A percentile compares a stretch with the other conserved stretches of the same genome.
phyloP scores from a whole-genome alignment of 345 rosid species.

The rapeseed (Brassica napus) region DNA sequence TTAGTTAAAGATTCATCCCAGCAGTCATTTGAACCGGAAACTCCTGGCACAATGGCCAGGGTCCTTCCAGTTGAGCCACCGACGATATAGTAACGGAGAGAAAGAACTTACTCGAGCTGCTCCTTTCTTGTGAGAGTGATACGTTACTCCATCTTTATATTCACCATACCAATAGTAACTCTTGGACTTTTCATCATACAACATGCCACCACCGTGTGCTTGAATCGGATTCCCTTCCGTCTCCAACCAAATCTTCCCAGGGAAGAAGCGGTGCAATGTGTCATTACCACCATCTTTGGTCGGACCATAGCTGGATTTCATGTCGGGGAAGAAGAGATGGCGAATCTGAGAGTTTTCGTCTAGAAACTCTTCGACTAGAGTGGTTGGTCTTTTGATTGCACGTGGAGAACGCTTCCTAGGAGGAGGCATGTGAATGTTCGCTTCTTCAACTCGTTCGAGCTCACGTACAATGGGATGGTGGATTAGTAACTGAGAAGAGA shows the following conservation, averaged over 20 bases:
- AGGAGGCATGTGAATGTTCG: constrained; percentile 82
- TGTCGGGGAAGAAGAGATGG: constrained; percentile 72
- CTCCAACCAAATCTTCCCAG: constrained; percentile 86
- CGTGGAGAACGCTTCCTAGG: constrained; percentile 89
- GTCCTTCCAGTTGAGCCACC: too few species aligned
- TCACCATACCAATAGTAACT: constrained; percentile 93
- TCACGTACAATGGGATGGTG: constrained; percentile 60
- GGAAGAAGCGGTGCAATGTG: constrained; percentile 53
- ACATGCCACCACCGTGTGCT: constrained; percentile 88
- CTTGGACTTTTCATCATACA: constrained; percentile 59
- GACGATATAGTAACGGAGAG: not conserved
- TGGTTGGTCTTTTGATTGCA: constrained; percentile 72
- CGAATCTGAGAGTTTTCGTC: constrained; percentile 89
- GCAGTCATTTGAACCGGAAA: too few species aligned
- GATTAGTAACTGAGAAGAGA: constrained; percentile 41
- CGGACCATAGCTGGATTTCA: constrained; percentile 64
- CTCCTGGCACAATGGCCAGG: too few species aligned
- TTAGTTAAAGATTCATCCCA: too few species aligned
- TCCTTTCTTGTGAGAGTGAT: constrained; percentile 69
- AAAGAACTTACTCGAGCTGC: constrained; percentile 72
- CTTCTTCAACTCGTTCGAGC: constrained; percentile 83
- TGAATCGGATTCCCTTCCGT: constrained; percentile 94
- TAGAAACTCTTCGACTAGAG: constrained; percentile 86
- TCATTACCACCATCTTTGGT: constrained; percentile 53
- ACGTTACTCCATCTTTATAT: constrained; percentile 94